Conservation (phyloP, 441 rosid species). For the Pelargonium citronellum region DNA sequence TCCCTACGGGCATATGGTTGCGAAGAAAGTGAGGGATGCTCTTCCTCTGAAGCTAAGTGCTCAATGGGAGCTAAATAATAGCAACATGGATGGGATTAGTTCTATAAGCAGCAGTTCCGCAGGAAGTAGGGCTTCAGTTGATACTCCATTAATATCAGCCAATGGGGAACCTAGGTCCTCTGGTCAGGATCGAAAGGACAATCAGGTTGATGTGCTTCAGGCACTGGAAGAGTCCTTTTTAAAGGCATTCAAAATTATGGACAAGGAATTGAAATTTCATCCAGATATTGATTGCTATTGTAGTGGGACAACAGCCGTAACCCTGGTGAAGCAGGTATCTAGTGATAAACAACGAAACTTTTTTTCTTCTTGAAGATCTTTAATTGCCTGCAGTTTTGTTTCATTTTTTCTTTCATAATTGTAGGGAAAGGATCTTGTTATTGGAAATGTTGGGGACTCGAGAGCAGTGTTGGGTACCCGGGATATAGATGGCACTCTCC, state of each 20-base stretch:
- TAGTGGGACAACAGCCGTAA: conserved; percentile 7
- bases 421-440: not conserved
- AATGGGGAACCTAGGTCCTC: not conserved
- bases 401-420: not conserved
- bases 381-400: not conserved
- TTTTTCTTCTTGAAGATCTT: not conserved
- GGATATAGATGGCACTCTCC: not conserved
- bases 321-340: conserved; percentile 7
- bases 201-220: not conserved
- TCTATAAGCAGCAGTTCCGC: not conserved
- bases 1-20: conserved; percentile 9
- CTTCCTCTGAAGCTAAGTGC: conserved; percentile 9
- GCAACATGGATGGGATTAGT: not conserved
- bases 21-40: conserved; percentile 6
- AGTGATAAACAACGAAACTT: not conserved
- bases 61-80: not conserved
- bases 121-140: not conserved
- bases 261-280: conserved; percentile 4
- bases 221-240: conserved; percentile 4
- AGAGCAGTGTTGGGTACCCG: conserved; percentile 6
- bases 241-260: not conserved
- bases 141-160: not conserved
- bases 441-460: conserved; percentile 6
- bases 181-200: not conserved
- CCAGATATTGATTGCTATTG: conserved; percentile 6